Base-by-base conservation (phyloP, 2,329 filamentous ascomycete genomes). In the Elsinoe arachidis region DNA sequence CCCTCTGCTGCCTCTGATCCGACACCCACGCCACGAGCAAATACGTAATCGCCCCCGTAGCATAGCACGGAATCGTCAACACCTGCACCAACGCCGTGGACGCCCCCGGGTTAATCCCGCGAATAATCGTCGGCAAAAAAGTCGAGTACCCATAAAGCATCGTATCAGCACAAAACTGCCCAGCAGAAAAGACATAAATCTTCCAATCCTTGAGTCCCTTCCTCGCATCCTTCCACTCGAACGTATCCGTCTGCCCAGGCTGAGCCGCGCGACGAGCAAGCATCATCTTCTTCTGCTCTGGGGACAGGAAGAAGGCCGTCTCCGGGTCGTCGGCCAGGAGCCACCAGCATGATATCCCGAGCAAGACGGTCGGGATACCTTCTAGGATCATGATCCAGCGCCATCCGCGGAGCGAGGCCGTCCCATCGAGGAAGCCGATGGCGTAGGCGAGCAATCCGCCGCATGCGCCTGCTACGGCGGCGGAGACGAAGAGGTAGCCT, bases 121-220 rank as follows among this genome's bases (percentile, higher is more conserved):
- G 76, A 68, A 92, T 89, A 62, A 92, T 91, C 3, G 86, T 90
- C 0, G 88, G 88, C 44, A 92, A 72, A 66, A 91, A 91, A 0
- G 86, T 90, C 52, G 83, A 86, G 69, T 84, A 90, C 3, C 87
- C 86, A 65, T 91, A 91, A 0, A 91, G 76, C 81, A 90, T 87
- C 1, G 84, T 88, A 65, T 90, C 86, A 14, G 80, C 58, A 3
- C 86, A 85, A 66, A 90, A 90, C 67, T 89, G 85, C 4, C 76
- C 85, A 37, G 82, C 69, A 61, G 79, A 84, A 67, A 90, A 90
- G 1, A 78, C 72, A 77, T 84, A 89, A 21, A 88, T 81, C 67
- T 87, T 90, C 86, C 86, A 90, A 69, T 92, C 88, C 61, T 75
- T 78, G 59, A 88, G 81, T 0, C 84, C 86, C 57, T 80, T 80